Conservation (phyloP, 805 yeast species). For the Naumovozyma dairenensis region DNA sequence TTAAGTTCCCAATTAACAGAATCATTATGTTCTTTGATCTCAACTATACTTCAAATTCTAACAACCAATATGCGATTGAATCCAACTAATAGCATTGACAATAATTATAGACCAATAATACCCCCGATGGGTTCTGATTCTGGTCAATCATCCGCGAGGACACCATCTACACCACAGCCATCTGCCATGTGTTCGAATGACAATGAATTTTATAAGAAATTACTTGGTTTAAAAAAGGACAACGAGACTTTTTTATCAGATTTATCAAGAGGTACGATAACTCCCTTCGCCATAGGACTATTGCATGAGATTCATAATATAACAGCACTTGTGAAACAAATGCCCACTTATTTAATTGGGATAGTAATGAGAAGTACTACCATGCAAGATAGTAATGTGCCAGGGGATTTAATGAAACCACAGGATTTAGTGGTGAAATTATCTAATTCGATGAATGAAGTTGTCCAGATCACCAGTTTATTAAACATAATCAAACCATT, state of each 20-base stretch:
- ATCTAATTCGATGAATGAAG: slow-evolving; percentile 27
- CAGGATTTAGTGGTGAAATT: slow-evolving; percentile 24
- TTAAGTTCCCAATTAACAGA: slow-evolving; percentile 11
- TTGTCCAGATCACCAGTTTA: slow-evolving; percentile 26
- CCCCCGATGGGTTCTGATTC: neutral
- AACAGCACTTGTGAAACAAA: slow-evolving; percentile 20
- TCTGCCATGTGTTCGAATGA: slow-evolving; percentile 4
- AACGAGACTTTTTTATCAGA: slow-evolving; percentile 8
- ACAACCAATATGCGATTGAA: slow-evolving; percentile 21
- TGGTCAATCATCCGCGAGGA: neutral
- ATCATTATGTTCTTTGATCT: slow-evolving; percentile 16
- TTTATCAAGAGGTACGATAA: slow-evolving; percentile 17
- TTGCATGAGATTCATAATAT: slow-evolving; percentile 22
- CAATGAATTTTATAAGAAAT: slow-evolving; percentile 22
- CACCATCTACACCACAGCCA: neutral
- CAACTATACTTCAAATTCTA: slow-evolving; percentile 17
- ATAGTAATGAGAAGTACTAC: slow-evolving; percentile 18
- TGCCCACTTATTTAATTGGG: slow-evolving; percentile 25
- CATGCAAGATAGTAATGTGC: slow-evolving; percentile 5
- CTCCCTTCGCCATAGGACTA: slow-evolving; percentile 24
- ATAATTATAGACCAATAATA: slow-evolving; percentile 12
- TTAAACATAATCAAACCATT: slow-evolving; percentile 24
- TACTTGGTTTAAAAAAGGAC: slow-evolving; percentile 20
- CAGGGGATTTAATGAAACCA: slow-evolving; percentile 6
- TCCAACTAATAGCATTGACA: slow-evolving; percentile 26